These are phyloP conservation scores for Crithidia acanthocephali DNA, from an alignment of 208 protist genomes.

Conservation along the genomic window DNA sequence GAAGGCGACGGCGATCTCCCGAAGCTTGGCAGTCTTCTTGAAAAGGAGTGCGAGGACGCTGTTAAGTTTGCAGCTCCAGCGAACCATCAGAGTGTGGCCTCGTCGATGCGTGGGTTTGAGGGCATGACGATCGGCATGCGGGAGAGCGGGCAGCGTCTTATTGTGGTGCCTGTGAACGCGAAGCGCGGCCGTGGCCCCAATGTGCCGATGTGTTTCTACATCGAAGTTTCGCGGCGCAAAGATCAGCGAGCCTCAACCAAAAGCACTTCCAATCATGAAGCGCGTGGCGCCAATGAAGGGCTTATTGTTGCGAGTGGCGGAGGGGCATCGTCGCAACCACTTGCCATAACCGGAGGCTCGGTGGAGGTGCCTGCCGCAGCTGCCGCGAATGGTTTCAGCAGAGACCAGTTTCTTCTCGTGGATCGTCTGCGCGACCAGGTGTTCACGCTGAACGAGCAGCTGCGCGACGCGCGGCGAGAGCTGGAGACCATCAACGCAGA, in stretches of 20 bases:
- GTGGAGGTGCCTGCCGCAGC: not conserved
- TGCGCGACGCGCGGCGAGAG: slow-evolving; percentile 59
- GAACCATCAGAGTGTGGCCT: slow-evolving; percentile 61
- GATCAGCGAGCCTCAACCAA: slow-evolving; percentile 24
- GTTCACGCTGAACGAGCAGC: slow-evolving; percentile 64
- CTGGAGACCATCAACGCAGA: slow-evolving; percentile 53
- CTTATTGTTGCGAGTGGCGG: not conserved
- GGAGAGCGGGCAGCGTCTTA: slow-evolving; percentile 57
- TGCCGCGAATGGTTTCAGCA: slow-evolving; percentile 49
- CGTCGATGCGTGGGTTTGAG: slow-evolving; percentile 82
- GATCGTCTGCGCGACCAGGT: slow-evolving; percentile 72
- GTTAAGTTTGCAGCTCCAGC: slow-evolving; percentile 53
- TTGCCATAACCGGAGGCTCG: slow-evolving; percentile 1
- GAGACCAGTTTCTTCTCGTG: slow-evolving; percentile 67
- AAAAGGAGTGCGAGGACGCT: slow-evolving; percentile 52
- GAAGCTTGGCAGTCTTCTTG: slow-evolving; percentile 67
- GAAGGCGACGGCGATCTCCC: slow-evolving; percentile 34
- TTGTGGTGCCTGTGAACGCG: slow-evolving; percentile 55
- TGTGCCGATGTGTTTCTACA: slow-evolving; percentile 72
- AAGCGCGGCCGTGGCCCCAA: slow-evolving; percentile 60
- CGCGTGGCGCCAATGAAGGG: not conserved
- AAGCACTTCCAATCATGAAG: not conserved
- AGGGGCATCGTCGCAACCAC: slow-evolving; percentile 1
- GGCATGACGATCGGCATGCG: slow-evolving; percentile 75
- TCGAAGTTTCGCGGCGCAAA: slow-evolving; percentile 56